phyloP scores from a whole-genome alignment of 192 early-diverging fungal genomes.

The Coemansia sp. region DNA sequence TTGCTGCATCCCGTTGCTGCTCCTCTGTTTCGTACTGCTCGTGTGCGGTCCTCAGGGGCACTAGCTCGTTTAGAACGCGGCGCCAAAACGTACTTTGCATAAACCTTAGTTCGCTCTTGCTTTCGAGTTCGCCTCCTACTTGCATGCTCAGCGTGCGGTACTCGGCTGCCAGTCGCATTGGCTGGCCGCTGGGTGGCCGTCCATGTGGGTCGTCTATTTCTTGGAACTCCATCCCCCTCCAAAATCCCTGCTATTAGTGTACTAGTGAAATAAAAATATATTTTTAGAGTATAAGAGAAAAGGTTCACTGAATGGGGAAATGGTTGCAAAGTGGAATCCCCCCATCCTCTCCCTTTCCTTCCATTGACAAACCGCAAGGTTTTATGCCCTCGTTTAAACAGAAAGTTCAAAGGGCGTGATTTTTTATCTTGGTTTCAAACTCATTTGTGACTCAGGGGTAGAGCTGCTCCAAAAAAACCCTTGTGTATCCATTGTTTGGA shows the following conservation, averaged over 20 bases:
- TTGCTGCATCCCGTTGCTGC: constrained; percentile 18
- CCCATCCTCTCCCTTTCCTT: no score
- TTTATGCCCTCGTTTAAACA: no score
- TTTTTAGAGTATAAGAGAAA: no score
- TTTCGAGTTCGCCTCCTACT: constrained; percentile 26
- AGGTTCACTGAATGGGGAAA: no score
- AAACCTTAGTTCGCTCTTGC: constrained; percentile 2
- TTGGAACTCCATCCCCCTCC: constrained; percentile 16
- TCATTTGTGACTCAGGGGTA: no score
- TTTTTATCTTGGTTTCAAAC: no score
- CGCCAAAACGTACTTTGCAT: constrained; percentile 24
- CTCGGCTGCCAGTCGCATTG: constrained; percentile 36
- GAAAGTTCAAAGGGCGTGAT: no score
- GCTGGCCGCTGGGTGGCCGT: not conserved
- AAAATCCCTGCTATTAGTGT: no score
- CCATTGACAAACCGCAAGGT: no score
- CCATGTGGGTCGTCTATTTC: constrained; percentile 5
- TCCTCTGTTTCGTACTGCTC: constrained; percentile 34
- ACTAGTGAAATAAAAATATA: not conserved
- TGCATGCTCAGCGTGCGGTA: constrained; percentile 55
- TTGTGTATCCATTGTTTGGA: no score
- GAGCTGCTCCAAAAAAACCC: no score
- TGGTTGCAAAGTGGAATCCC: no score
- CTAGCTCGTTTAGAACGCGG: constrained; percentile 22
- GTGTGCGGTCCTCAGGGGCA: constrained; percentile 40